Base-by-base conservation (phyloP, 1,284 basidiomycete species). In the Ceratobasidium sp. region DNA sequence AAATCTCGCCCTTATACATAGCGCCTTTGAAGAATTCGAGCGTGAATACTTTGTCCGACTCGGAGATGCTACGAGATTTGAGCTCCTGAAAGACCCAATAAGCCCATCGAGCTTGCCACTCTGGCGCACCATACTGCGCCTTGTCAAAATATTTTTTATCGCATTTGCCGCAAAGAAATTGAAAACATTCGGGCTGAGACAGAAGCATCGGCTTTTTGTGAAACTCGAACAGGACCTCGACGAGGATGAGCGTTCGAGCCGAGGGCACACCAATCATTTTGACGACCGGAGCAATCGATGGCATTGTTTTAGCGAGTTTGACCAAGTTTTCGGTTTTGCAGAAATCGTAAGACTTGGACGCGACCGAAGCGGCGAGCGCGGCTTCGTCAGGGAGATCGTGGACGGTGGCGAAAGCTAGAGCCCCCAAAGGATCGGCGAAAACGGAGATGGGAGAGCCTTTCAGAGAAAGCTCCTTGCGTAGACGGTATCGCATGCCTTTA, bases 91-190 rank as follows among this genome's bases (percentile, higher is more conserved):
- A 63, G 1, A 61, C 42, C 45, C 58, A 35, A 33, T 37, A 37
- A 7, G 71, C 39, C 71, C 60, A 63, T 13, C 71, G 39, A 39
- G 58, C 37, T 31, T 47, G 58, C 71, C 71, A 74, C 20, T 74
- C 71, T 10, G 71, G 56, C 6, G 58, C 56, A 53, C 58, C 49
- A 23, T 26, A 23, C 8, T 28, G 47, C 10, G 35, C 20, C 1
- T 11, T 17, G 4, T 37, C 10, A 7, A n/a, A n/a, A 28, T 28
- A 31, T 1, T 20, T 31, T 1, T 11, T 23, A 2, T 47, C 23
- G 28, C 68, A 71, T 1, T 26, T 15, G 2, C 6, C 3, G 20
- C 68, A 71, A 13, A 58, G 33, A 17, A 47, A 28, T 1, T 42
- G 2, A 7, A 23, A 5, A 23, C 37, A 60, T 1, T 15, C 20